Base-by-base conservation (phyloP, 1,139 yeast genomes). In the Kluyveromyces sp. region DNA sequence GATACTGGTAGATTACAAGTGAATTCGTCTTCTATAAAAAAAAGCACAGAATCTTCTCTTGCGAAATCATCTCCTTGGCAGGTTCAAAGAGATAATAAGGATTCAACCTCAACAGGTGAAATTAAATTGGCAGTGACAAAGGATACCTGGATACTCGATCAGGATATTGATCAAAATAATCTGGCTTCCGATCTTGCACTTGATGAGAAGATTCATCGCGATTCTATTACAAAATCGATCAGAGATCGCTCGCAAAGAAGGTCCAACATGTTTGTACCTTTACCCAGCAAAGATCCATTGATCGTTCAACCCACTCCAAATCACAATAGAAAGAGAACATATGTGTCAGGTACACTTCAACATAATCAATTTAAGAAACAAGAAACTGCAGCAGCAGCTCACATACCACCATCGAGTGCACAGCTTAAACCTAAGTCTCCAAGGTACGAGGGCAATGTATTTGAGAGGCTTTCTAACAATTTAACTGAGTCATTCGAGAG, bases 251-350 rank as follows among this genome's bases (percentile, higher is more conserved):
- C 58, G 7, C 57, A 56, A 38, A 50, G 64, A 41, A 56, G 63
- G 40, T 59, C 64, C 4, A 61, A 61, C 46, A 57, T 62, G 63
- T 62, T 61, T 50, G 59, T 60, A 3, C 67, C 67, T 4, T 47
- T 63, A 35, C 67, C 67, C 2, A 58, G 55, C 34, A 63, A 63
- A 47, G 64, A 61, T 46, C 64, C 65, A n/a, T 47, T 62, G 10
- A 48, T 60, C 6, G 58, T 61, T 3, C 56, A 51, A 39, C 52
- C 50, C 41, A 48, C 39, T 35, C 39, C 50, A 29, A 27, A 48
- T 7, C 33, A 43, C 25, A 37, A 43, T 28, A 42, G 34, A 36
- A 45, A 38, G 32, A 41, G 43, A 30, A 30, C 31, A 29, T 31
- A 36, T 32, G n/a, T 4, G 5, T 7, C 34, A 6, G 27, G 26